Base-by-base conservation (phyloP, 1,284 basidiomycete species). In the Tilletia setariae region DNA sequence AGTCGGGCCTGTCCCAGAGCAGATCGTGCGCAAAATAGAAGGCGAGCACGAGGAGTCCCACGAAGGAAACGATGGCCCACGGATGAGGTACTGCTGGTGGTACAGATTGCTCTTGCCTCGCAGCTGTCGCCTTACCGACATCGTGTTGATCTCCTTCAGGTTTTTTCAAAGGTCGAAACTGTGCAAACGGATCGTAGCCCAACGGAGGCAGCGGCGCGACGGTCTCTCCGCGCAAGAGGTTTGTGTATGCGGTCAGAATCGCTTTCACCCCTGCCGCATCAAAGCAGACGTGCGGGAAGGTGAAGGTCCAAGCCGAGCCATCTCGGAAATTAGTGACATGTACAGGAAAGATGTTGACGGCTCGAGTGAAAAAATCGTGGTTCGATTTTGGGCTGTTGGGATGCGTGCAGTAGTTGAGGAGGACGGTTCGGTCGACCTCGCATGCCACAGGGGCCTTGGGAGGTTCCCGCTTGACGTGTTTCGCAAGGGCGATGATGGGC, bases 251-350 rank as follows among this genome's bases (percentile, higher is more conserved):
- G 2, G 28, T 30, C 19, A 61, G 28, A 28, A 61, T 11, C 19
- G 28, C 28, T 15, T 30, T 25, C 11, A 19, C 13, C 13, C 56
- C 56, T 2, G 32, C 19, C 6, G 25, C 56, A 61, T 61, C 56
- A 16, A 61, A 61, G 56, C 56, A 61, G 3, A 61, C 56, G 28
- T 61, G 56, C 56, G 56, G 56, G 16, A 32, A 25, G 30, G 56
- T 61, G 32, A 32, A 35, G 13, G 56, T 35, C 28, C 28, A 32
- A 11, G 16, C 56, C 7, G 56, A 28, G 2, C 56, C 56, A 30
- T 61, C 28, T 4, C 28, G 28, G 28, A 35, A 61, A 30, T 61
- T 61, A 30, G 13, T 30, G 56, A 61, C 30, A 35, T 61, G 56
- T 7, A 61, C 13, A 9, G 30, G 19, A 16, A 61, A 61, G 56